Conservation (phyloP, 2,329 filamentous ascomycete species). For the Keithomyces neogunnii region DNA sequence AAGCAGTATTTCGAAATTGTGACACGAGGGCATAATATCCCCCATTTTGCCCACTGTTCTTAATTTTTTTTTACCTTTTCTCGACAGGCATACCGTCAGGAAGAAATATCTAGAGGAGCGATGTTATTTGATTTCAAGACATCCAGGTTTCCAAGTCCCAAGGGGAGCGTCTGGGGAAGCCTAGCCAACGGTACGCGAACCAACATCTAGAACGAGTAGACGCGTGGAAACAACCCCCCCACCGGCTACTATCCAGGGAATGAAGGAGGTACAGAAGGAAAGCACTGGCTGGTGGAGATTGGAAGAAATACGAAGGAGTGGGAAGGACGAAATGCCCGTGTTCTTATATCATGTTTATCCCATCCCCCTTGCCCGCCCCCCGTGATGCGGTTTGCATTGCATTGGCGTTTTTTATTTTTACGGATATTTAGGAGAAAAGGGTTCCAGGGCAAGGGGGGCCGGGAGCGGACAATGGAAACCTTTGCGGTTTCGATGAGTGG, state of each 20-base stretch:
- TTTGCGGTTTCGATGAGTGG: slow-evolving; percentile 10
- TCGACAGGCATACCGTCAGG: background rate
- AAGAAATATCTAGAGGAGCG: background rate
- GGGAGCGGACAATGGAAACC: slow-evolving; percentile 17
- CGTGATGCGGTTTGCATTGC: slow-evolving; percentile 31
- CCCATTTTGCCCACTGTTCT: background rate
- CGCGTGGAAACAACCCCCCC: background rate
- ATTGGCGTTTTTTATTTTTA: slow-evolving; percentile 22
- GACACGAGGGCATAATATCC: slow-evolving; percentile 1
- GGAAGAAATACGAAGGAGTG: background rate
- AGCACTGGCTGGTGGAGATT: background rate
- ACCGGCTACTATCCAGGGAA: background rate
- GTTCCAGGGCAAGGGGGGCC: slow-evolving; percentile 16
- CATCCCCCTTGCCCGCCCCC: slow-evolving; percentile 6
- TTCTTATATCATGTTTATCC: slow-evolving; percentile 13
- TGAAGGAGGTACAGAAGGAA: background rate
- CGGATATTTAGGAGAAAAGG: slow-evolving; percentile 16
- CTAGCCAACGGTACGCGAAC: background rate
- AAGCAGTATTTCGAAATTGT: slow-evolving; percentile 5
- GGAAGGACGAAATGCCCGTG: background rate
- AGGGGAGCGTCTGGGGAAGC: background rate
- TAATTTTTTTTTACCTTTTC: background rate
- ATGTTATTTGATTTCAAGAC: background rate
- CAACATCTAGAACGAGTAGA: background rate
- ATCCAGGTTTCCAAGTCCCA: background rate